Conservation (phyloP, 1,284 basidiomycete species). For the Ceratobasidium sp. region DNA sequence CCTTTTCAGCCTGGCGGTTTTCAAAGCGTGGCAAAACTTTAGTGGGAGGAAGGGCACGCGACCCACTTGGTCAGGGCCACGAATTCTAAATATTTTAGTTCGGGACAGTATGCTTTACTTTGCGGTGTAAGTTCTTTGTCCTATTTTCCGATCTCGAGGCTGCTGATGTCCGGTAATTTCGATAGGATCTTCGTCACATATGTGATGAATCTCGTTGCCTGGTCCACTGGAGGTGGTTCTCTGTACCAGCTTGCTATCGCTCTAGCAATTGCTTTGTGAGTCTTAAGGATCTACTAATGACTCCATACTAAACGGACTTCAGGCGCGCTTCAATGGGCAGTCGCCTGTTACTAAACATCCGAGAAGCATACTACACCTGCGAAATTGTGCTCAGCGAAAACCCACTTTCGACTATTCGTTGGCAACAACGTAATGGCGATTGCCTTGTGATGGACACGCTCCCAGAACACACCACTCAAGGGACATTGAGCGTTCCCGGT, state of each 20-base stretch:
- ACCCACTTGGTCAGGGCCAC: slow-evolving; percentile 40
- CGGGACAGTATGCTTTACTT: slow-evolving; percentile 44
- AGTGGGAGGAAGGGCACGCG: slow-evolving; percentile 7
- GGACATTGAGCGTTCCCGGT: slow-evolving; percentile 7
- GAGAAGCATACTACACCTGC: slow-evolving; percentile 35
- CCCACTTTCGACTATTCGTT: slow-evolving; percentile 40
- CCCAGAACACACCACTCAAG: slow-evolving; percentile 14
- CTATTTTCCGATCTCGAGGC: not conserved
- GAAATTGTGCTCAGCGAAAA: slow-evolving; percentile 24
- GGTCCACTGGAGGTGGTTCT: slow-evolving; percentile 33
- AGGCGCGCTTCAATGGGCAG: slow-evolving; percentile 45
- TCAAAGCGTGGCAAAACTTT: slow-evolving; percentile 39
- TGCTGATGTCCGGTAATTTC: slow-evolving; percentile 11
- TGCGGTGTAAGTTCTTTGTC: slow-evolving; percentile 23
- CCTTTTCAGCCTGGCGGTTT: slow-evolving; percentile 32
- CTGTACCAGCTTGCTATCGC: slow-evolving; percentile 42
- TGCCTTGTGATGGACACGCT: slow-evolving; percentile 36
- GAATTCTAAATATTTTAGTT: slow-evolving; percentile 33
- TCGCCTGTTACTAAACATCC: slow-evolving; percentile 38
- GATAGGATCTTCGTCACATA: slow-evolving; percentile 43
- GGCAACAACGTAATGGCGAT: slow-evolving; percentile 33
- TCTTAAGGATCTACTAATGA: not conserved
- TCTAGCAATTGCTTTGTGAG: slow-evolving; percentile 40
- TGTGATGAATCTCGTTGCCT: slow-evolving; percentile 41
- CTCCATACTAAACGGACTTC: not conserved